phyloP scores from a whole-genome alignment of 2,329 filamentous ascomycete species.

The Fusarium ramigenum region DNA sequence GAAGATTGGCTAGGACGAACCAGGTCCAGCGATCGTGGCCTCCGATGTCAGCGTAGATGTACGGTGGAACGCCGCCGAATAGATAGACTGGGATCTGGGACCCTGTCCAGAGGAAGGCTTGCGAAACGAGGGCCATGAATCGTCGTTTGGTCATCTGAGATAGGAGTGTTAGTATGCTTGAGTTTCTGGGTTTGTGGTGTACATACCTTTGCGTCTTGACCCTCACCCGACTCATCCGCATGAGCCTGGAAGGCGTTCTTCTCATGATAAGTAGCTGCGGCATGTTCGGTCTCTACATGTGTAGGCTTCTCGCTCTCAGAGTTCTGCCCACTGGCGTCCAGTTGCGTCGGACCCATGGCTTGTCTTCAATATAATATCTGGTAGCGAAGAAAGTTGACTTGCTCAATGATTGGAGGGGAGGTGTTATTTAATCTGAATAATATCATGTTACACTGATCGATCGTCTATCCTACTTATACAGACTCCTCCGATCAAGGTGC shows the following conservation, averaged over 20 bases:
- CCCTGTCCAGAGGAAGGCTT: background rate
- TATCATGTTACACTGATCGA: background rate
- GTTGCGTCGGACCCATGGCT: background rate
- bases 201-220: background rate
- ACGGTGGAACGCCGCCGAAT: background rate
- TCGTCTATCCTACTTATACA: background rate
- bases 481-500: background rate
- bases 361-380: background rate
- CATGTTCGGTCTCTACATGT: background rate
- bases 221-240: background rate
- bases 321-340: background rate
- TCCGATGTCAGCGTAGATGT: background rate
- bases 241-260: background rate
- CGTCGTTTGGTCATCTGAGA: background rate
- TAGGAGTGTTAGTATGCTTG: rapidly evolving
- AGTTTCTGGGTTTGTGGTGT: rapidly evolving
- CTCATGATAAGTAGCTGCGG: rapidly evolving
- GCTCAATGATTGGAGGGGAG: rapidly evolving
- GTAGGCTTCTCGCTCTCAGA: background rate
- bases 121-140: background rate
- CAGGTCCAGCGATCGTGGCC: background rate
- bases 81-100: background rate
- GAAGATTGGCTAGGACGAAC: background rate
- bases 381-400: rapidly evolving
- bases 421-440: rapidly evolving